These are phyloP conservation scores for Ceratocystis smalleyi DNA, from an alignment of 2,329 filamentous ascomycete genomes.

Conservation along the genomic window DNA sequence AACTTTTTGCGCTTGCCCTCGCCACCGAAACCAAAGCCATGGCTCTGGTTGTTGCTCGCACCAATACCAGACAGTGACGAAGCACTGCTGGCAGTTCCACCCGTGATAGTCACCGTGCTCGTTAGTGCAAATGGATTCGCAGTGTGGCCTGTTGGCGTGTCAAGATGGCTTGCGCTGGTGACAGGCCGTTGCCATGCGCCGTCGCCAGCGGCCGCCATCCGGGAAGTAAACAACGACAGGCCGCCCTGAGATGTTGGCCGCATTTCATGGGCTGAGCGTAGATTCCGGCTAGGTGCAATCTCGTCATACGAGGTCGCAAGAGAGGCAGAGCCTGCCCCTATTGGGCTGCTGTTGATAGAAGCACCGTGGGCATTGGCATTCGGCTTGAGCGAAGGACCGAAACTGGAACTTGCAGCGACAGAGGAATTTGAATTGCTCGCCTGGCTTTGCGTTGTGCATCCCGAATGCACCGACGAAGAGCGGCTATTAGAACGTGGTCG, in stretches of 20 bases:
- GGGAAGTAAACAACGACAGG: not conserved
- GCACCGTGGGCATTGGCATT: not conserved
- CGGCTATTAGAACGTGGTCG: conserved; percentile 10
- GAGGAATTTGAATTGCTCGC: not conserved
- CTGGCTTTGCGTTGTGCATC: conserved; percentile 6
- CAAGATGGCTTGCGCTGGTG: conserved; percentile 23
- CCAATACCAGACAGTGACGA: not conserved
- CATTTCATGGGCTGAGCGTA: conserved; percentile 15
- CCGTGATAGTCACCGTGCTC: conserved; percentile 20
- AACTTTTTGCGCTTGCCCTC: conserved; percentile 11
- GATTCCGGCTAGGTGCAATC: conserved; percentile 3
- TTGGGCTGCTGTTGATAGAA: not conserved
- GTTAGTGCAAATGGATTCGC: conserved; percentile 16
- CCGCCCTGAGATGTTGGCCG: conserved; percentile 8
- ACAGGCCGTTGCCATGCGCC: conserved; percentile 21
- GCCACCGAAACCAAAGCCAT: conserved; percentile 25
- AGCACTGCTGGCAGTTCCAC: conserved; percentile 17
- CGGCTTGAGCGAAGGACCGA: conserved; percentile 13
- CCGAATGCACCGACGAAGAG: conserved; percentile 15
- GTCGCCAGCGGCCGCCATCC: conserved; percentile 15
- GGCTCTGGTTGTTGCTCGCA: not conserved
- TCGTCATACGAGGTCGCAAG: not conserved
- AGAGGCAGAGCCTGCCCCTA: not conserved
- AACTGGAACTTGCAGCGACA: not conserved
- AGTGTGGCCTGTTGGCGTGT: not conserved